Evolutionary conservation across 805 yeast species (phyloP).

Genomic region (Candida ficus): DNA sequence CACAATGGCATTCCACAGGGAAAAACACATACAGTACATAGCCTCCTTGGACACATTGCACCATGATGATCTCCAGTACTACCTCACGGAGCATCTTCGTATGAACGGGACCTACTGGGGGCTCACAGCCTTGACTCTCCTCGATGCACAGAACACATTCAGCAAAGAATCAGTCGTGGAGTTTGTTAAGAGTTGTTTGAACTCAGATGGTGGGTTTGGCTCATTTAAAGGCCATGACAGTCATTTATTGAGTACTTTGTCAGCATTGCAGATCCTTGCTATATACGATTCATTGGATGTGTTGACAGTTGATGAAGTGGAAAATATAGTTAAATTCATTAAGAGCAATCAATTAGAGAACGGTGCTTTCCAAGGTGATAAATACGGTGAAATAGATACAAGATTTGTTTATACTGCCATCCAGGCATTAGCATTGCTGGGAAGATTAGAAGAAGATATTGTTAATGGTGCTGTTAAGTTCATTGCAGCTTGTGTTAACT

Average conservation of each 20-base stretch:
- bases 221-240: conserved; percentile 88
- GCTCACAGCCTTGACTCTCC: conserved; percentile 60
- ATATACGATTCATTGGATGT: conserved; percentile 56
- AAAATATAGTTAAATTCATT: conserved; percentile 34
- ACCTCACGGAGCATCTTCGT: conserved; percentile 86
- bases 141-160: conserved; percentile 53
- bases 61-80: conserved; percentile 67
- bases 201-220: conserved; percentile 74
- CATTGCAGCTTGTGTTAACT: conserved; percentile 69
- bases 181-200: conserved; percentile 64
- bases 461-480: conserved; percentile 62
- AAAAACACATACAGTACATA: conserved; percentile 58
- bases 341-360: conserved; percentile 30
- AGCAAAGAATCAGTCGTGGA: conserved; percentile 55
- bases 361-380: conserved; percentile 88
- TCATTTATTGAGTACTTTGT: conserved; percentile 77
- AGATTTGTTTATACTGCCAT: conserved; percentile 83
- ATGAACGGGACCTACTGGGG: conserved; percentile 97
- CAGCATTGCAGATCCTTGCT: conserved; percentile 76
- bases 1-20: conserved; percentile 24
- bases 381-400: conserved; percentile 89
- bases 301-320: conserved; percentile 28
- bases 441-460: conserved; percentile 48
- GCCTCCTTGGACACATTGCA: conserved; percentile 47
- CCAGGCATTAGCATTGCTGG: conserved; percentile 67